Conservation (phyloP, 257 asterid species). For the Scutellaria baicalensis region DNA sequence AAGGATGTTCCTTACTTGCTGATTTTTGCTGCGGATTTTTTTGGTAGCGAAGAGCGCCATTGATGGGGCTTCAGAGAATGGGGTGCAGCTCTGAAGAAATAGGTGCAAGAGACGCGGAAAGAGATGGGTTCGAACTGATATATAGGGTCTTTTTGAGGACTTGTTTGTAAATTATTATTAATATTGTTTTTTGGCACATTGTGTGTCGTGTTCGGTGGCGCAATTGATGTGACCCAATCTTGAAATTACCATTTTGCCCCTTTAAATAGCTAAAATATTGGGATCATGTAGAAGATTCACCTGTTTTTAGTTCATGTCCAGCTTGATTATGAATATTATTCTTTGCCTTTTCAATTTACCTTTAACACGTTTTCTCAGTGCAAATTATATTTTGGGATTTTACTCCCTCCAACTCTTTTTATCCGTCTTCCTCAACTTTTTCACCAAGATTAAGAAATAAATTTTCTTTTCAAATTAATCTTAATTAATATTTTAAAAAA, state of each 20-base stretch:
- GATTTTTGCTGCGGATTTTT: neutral
- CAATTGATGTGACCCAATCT: no score
- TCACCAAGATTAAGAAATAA: no score
- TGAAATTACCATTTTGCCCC: neutral
- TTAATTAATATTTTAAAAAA: no score
- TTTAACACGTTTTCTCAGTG: no score
- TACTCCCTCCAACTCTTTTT: no score
- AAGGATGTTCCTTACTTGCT: neutral
- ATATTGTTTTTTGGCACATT: neutral
- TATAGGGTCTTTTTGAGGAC: neutral
- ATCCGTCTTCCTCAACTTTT: no score
- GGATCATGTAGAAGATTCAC: neutral
- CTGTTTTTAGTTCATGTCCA: neutral
- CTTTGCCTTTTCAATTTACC: no score
- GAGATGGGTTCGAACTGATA: neutral
- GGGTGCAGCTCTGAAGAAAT: neutral
- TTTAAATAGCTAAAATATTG: neutral
- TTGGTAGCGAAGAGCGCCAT: slow-evolving; percentile 24
- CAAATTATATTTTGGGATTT: no score
- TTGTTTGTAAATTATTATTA: neutral
- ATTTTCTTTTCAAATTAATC: no score
- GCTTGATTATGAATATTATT: neutral
- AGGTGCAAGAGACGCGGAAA: neutral
- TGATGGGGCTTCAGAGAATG: neutral
- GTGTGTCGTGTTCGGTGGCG: neutral